A percentile compares a stretch with the other conserved stretches of the same genome.
Evolutionary conservation across 2,329 filamentous ascomycete species (phyloP).

Genomic region (Cordyceps militaris): DNA sequence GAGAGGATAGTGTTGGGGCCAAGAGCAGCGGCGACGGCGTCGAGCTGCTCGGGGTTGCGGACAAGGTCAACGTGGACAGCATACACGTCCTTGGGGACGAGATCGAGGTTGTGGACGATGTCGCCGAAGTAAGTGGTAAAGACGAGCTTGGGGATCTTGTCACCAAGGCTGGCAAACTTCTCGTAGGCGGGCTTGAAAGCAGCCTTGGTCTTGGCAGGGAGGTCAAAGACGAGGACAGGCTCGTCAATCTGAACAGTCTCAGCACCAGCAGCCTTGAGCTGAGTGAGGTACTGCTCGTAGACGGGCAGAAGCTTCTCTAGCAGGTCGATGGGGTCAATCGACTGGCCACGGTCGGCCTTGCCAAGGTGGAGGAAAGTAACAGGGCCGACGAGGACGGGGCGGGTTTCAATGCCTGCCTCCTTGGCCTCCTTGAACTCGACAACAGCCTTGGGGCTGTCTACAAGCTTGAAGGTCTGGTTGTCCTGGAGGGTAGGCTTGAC

Average conservation of each 20-base stretch:
- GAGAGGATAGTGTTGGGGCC: conserved; percentile 87
- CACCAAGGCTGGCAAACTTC: conserved; percentile 70
- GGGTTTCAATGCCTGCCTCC: conserved; percentile 87
- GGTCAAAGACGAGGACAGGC: conserved; percentile 92
- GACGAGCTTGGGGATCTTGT: conserved; percentile 77
- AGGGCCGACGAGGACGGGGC: conserved; percentile 89
- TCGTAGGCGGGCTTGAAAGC: conserved; percentile 98
- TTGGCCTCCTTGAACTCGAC: conserved; percentile 94
- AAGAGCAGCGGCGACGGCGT: conserved; percentile 73
- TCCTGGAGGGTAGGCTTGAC: conserved; percentile 98
- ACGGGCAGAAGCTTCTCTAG: conserved; percentile 89
- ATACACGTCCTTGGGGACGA: conserved; percentile 71
- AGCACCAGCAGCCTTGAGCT: conserved; percentile 94
- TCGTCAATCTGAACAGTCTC: conserved; percentile 98
- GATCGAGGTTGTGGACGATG: conserved; percentile 97
- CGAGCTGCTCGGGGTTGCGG: conserved; percentile 95
- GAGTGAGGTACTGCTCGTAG: conserved; percentile 84
- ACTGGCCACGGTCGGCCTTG: conserved; percentile 95
- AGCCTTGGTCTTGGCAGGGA: conserved; percentile 82
- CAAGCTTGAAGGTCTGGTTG: conserved; percentile 92
- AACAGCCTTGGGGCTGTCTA: conserved; percentile 84
- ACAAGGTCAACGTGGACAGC: conserved; percentile 93
- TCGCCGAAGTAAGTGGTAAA: conserved; percentile 99
- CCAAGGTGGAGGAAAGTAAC: conserved; percentile 96
- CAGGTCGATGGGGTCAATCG: conserved; percentile 86